A percentile compares a stretch with the other conserved stretches of the same genome.
Evolutionary conservation across 345 rosid genomes (phyloP).

Genomic region (Citrus reticulata): DNA sequence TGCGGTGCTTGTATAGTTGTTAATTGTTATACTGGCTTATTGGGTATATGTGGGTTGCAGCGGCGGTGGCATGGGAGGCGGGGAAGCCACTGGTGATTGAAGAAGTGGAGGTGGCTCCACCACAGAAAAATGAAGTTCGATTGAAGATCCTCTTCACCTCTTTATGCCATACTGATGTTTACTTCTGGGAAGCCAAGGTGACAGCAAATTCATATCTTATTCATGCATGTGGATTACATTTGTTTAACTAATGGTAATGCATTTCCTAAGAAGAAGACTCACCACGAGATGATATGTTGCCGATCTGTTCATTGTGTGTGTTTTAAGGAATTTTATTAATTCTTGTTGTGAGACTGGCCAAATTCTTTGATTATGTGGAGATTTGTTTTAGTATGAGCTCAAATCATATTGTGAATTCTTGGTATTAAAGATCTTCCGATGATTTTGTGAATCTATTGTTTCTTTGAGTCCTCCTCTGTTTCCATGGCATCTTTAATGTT

Average conservation of each 20-base stretch:
- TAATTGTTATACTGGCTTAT: not conserved
- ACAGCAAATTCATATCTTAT: not conserved
- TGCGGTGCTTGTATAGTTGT: not conserved
- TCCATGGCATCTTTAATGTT: too few relatives aligned
- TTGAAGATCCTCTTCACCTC: conserved; percentile 76
- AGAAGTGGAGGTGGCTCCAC: conserved; percentile 88
- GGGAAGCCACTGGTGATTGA: conserved; percentile 84
- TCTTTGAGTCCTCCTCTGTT: not conserved
- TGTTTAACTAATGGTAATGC: not conserved
- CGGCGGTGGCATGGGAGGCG: conserved; percentile 93
- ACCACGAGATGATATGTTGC: not conserved
- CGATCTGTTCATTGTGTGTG: not conserved
- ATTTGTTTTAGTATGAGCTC: not conserved
- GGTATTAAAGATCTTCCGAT: not conserved
- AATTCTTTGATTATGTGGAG: not conserved
- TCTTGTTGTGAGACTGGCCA: not conserved
- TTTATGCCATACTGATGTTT: conserved; percentile 85
- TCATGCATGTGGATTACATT: not conserved
- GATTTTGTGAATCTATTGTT: not conserved
- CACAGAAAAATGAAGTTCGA: conserved; percentile 79
- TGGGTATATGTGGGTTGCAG: conserved; percentile 26
- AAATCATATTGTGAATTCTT: not conserved
- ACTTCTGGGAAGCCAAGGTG: conserved; percentile 98
- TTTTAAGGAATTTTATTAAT: not conserved
- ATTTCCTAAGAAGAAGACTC: not conserved